Base-by-base conservation (phyloP, 768 basidiomycete genomes). In the Rhizopogon roseolus region DNA sequence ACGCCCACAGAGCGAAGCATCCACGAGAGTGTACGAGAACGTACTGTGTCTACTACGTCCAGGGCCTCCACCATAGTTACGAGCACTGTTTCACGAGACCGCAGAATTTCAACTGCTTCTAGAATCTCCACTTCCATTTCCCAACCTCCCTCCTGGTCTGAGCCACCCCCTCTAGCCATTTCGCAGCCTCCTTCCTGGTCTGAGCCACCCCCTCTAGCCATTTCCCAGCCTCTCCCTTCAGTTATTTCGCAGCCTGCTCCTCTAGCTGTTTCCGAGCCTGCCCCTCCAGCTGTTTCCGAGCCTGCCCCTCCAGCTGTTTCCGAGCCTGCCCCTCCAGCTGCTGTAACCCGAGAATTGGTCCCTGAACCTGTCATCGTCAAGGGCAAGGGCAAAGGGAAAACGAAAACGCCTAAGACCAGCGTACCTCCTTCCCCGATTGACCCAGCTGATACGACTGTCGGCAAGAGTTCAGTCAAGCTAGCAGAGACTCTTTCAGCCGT, bases 401-500 rank as follows among this genome's bases (percentile, higher is more conserved):
- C 13, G 4, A 57, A 66, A 49, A 45, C 17, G 3, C 4, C 40
- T 56, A 59, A 67, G 61, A 41, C 61, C 27, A 66, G 56, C 55
- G 65, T 66, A 52, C 56, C 46, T 4, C 61, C 3, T 45, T 63
- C 66, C 16, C 65, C 68, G 28, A 56, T 76, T 62, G 67, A 73
- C 57, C 51, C 65, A 57, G 62, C 66, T 61, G 60, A 76, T 66
- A 58, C 70, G 14, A 62, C 70, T 17, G 72, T 71, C 22, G 71
- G 73, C 28, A 72, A 71, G 44, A 70, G 70, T 36, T 63, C 73
- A 11, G 66, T 68, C 10, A 70, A 66, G 50, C 71, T 81, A 19
- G 74, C 62, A 1, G 71, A 81, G 1, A 60, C 75, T 5, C 73
- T 81, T 41, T 73, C 62, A 19, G 72, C 79, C 0, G 70, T 81